A percentile compares a stretch with the other conserved stretches of the same genome.
Conservation (phyloP, 2,329 filamentous ascomycete genomes). For the Lithohypha guttulata region DNA sequence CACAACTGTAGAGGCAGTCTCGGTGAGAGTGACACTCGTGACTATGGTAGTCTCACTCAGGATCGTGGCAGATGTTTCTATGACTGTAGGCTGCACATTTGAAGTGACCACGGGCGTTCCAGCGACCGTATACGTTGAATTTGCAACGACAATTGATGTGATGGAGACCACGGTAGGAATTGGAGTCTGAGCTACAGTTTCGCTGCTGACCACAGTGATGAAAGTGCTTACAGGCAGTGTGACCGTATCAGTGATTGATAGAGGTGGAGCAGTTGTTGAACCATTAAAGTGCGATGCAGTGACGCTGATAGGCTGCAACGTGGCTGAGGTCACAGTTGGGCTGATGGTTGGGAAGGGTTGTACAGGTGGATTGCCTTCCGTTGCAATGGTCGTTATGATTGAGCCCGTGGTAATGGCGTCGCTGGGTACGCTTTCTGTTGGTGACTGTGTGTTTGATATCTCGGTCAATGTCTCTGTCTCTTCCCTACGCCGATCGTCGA, state of each 20-base stretch:
- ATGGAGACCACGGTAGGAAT: slow-evolving; percentile 16
- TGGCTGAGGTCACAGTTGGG: slow-evolving; percentile 16
- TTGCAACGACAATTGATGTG: slow-evolving; percentile 17
- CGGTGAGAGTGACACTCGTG: slow-evolving; percentile 15
- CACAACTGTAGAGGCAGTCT: slow-evolving; percentile 17
- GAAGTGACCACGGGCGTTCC: slow-evolving; percentile 16
- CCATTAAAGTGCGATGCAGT: slow-evolving; percentile 16
- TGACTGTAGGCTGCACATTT: slow-evolving; percentile 16
- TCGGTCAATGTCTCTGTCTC: slow-evolving; percentile 8
- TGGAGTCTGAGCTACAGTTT: slow-evolving; percentile 17
- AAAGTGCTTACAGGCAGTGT: slow-evolving; percentile 20
- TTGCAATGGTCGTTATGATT: slow-evolving; percentile 20
- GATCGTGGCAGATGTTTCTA: slow-evolving; percentile 18
- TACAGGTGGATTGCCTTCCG: slow-evolving; percentile 18
- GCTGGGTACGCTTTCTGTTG: slow-evolving; percentile 17
- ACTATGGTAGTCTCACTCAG: slow-evolving; percentile 18
- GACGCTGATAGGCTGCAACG: slow-evolving; percentile 18
- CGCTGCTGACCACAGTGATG: slow-evolving; percentile 15
- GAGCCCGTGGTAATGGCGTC: slow-evolving; percentile 18
- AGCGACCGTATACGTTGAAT: slow-evolving; percentile 16
- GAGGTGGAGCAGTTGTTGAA: slow-evolving; percentile 12
- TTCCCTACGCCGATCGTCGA: not conserved
- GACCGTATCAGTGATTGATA: slow-evolving; percentile 19
- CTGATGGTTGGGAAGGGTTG: slow-evolving; percentile 21
- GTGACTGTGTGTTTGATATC: slow-evolving; percentile 7